These are phyloP conservation scores for Heterobasidion occidentale DNA, from an alignment of 1,284 basidiomycete species.

Conservation along the genomic window DNA sequence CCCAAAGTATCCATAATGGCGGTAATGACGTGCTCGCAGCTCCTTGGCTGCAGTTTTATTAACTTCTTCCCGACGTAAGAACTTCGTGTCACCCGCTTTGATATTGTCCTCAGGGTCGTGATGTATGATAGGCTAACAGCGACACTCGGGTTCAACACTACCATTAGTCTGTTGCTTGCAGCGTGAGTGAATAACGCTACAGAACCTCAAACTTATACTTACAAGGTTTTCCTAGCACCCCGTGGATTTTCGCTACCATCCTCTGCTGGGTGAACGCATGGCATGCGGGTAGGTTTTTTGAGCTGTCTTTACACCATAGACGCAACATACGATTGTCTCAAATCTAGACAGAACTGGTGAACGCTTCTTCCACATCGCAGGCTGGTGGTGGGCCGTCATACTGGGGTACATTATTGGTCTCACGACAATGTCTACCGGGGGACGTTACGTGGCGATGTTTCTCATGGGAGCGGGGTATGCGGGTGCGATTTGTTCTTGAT, in stretches of 20 bases:
- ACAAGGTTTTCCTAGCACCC: constrained; percentile 36
- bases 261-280: constrained; percentile 53
- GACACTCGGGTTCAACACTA: constrained; percentile 59
- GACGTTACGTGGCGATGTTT: constrained; percentile 46
- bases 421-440: constrained; percentile 43
- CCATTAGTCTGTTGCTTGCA: constrained; percentile 50
- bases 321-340: not conserved
- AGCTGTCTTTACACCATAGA: not conserved
- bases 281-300: constrained; percentile 44
- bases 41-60: constrained; percentile 62
- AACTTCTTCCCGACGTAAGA: constrained; percentile 69
- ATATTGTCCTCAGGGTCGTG: no score
- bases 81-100: no score
- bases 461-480: not conserved
- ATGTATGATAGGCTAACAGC: constrained; percentile 39
- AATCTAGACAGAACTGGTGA: constrained; percentile 49
- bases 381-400: constrained; percentile 53
- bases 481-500: not conserved
- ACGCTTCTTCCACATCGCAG: constrained; percentile 60
- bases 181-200: constrained; percentile 37
- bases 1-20: constrained; percentile 54
- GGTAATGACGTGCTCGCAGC: constrained; percentile 40
- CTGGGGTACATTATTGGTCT: constrained; percentile 57
- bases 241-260: constrained; percentile 53
- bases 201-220: not conserved